Conservation (phyloP, 345 rosid genomes). For the Luvunga scandens region DNA sequence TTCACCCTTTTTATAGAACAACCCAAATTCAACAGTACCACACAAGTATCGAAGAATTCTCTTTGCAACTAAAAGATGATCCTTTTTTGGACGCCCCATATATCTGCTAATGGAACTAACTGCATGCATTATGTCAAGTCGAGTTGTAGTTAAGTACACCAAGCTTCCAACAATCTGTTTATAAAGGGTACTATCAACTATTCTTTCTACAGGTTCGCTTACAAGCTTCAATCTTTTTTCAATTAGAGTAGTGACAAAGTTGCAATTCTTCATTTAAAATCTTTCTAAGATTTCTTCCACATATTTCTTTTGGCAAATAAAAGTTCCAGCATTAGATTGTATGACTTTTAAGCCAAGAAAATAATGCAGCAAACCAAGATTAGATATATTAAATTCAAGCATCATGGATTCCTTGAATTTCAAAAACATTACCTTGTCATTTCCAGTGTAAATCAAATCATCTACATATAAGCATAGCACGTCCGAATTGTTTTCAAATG, state of each 20-base stretch:
- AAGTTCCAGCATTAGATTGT: neutral
- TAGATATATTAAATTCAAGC: neutral
- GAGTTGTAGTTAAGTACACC: no score
- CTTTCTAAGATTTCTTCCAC: neutral
- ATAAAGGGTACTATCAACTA: no score
- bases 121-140: no score
- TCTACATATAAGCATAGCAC: neutral
- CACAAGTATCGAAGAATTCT: no score
- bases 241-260: neutral
- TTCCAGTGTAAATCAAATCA: neutral
- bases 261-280: neutral
- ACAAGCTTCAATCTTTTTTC: neutral
- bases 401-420: neutral
- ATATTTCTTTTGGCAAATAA: neutral
- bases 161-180: neutral
- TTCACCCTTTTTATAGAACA: no score
- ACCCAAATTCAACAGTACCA: no score
- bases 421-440: neutral
- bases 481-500: no score
- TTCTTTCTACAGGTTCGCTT: neutral
- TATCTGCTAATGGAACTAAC: no score
- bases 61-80: no score
- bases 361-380: neutral
- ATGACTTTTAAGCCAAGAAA: neutral
- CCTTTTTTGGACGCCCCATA: no score